Conservation (phyloP, 2,329 filamentous ascomycete genomes). For the Xylaria sp. region DNA sequence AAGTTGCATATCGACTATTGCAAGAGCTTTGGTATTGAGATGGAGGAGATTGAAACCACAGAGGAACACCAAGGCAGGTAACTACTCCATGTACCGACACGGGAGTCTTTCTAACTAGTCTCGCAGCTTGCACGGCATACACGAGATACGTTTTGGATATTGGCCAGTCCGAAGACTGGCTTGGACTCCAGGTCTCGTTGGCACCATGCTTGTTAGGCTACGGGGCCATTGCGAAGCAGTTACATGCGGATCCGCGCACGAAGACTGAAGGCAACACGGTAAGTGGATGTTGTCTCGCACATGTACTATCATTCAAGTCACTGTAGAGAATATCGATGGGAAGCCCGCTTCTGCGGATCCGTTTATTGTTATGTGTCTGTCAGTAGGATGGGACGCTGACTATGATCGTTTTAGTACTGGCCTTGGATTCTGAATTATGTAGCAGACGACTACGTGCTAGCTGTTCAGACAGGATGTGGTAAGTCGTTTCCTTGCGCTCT, state of each 20-base stretch:
- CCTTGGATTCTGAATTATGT: conserved; percentile 91
- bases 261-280: conserved; percentile 65
- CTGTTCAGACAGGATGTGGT: conserved; percentile 74
- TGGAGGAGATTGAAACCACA: conserved; percentile 72
- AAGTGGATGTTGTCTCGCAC: neutral
- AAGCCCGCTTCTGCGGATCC: neutral
- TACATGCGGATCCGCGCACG: conserved; percentile 68
- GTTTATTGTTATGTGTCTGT: neutral
- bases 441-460: conserved; percentile 76
- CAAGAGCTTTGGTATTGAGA: conserved; percentile 76
- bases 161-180: conserved; percentile 84
- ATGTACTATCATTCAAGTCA: neutral
- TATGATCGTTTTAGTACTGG: conserved; percentile 65
- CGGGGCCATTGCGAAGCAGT: conserved; percentile 74
- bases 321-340: neutral
- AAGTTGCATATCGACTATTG: conserved; percentile 84
- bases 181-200: conserved; percentile 83
- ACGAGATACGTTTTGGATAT: conserved; percentile 87
- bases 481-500: conserved; percentile 40
- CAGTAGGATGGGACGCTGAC: neutral
- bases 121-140: conserved; percentile 65
- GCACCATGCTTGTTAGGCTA: conserved; percentile 93
- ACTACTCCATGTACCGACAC: neutral
- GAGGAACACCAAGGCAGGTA: conserved; percentile 74
- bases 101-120: neutral